These are phyloP conservation scores for Entelexis paramagnoliae DNA, from an alignment of 1,139 yeast genomes.

Conservation along the genomic window DNA sequence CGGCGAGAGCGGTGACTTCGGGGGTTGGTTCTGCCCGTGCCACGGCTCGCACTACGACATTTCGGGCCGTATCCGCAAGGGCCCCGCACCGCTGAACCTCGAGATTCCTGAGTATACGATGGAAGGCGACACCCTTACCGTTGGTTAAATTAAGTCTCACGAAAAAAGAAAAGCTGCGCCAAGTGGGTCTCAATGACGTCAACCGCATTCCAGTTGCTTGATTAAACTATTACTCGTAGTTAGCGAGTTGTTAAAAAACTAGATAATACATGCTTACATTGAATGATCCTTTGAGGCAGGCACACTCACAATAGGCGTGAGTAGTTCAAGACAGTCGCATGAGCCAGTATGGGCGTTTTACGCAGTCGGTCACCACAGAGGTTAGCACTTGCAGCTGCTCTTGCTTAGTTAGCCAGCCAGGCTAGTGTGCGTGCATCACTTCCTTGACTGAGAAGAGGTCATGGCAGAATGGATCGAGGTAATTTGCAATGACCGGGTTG, in stretches of 20 bases:
- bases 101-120: constrained; percentile 91
- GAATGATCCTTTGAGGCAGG: neutral
- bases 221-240: neutral
- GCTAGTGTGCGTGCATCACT: too few relatives aligned
- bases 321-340: too few relatives aligned
- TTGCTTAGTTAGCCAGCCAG: too few relatives aligned
- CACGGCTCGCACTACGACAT: constrained; percentile 99
- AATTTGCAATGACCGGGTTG: constrained; percentile 48
- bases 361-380: too few relatives aligned
- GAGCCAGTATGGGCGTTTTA: too few relatives aligned
- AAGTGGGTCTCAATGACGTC: neutral
- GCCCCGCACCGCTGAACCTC: constrained; percentile 98
- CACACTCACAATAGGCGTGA: too few relatives aligned
- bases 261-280: neutral
- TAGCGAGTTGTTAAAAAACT: constrained; percentile 1
- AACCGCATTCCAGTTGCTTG: neutral
- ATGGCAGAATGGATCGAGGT: constrained; percentile 32
- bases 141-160: constrained; percentile 42
- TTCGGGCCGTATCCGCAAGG: constrained; percentile 98
- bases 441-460: too few relatives aligned
- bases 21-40: constrained; percentile 99
- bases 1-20: constrained; percentile 99
- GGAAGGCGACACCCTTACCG: constrained; percentile 67
- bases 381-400: too few relatives aligned
- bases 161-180: neutral